A percentile compares a stretch with the other conserved stretches of the same genome.
phyloP scores from a whole-genome alignment of 2,329 filamentous ascomycete species.

The Calonectria honghensis region DNA sequence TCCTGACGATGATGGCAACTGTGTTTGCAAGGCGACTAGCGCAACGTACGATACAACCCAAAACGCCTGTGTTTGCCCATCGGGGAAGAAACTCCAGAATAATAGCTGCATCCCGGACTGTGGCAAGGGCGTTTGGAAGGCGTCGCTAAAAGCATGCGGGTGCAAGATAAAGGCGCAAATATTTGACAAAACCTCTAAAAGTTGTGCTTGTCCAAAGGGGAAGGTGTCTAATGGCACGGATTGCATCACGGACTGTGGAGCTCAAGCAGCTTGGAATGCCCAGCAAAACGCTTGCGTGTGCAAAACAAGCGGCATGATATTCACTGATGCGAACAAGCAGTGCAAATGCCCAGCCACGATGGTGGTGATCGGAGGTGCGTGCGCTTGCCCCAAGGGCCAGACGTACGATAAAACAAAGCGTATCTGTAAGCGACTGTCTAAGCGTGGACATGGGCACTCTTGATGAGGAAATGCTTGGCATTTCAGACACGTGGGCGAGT shows the following conservation, averaged over 20 bases:
- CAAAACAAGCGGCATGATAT: not conserved
- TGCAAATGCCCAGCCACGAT: slow-evolving; percentile 1
- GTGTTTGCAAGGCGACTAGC: not conserved
- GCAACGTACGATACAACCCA: not conserved
- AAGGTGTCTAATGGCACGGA: not conserved
- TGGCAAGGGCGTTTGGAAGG: not conserved
- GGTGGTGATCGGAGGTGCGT: not conserved
- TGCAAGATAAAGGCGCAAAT: not conserved
- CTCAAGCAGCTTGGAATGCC: not conserved
- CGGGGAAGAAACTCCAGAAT: not conserved
- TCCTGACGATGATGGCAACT: not conserved
- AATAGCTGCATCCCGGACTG: not conserved
- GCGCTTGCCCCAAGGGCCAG: not conserved
- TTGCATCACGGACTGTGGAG: not conserved
- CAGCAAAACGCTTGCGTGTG: not conserved
- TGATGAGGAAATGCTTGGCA: not conserved
- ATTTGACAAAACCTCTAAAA: not conserved
- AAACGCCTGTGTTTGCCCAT: not conserved
- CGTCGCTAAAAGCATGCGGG: not conserved
- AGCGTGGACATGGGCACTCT: not conserved
- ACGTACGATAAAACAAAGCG: not conserved
- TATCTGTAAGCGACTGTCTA: not conserved
- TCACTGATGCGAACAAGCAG: not conserved
- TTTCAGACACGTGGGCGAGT: not conserved
- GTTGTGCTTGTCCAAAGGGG: not conserved